phyloP scores from a whole-genome alignment of 805 yeast genomes.

The Kluyveromyces nonfermentans region DNA sequence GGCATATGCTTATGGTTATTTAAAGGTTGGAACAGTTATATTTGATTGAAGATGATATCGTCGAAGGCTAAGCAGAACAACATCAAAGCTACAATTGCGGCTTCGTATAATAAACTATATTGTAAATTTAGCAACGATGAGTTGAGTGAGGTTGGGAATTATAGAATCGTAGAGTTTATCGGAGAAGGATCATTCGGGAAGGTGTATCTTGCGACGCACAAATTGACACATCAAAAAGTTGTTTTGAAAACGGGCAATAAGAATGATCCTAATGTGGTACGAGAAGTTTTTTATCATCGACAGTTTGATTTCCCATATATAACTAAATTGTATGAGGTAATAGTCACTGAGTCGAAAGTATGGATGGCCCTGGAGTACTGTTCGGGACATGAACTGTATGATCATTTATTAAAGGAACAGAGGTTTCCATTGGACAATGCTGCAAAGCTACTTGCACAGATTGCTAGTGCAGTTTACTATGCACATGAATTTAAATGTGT shows the following conservation, averaged over 20 bases:
- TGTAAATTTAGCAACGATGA: slow-evolving; percentile 38
- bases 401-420: slow-evolving; percentile 46
- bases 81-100: slow-evolving; percentile 38
- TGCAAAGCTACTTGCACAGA: slow-evolving; percentile 49
- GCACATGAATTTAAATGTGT: slow-evolving; percentile 71
- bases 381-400: slow-evolving; percentile 69
- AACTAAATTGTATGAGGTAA: slow-evolving; percentile 75
- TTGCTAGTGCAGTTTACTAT: slow-evolving; percentile 49
- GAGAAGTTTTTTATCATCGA: slow-evolving; percentile 83
- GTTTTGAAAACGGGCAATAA: slow-evolving; percentile 76
- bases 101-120: slow-evolving; percentile 54
- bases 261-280: slow-evolving; percentile 73
- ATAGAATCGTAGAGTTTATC: slow-evolving; percentile 58
- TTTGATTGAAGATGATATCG: slow-evolving; percentile 6
- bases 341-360: slow-evolving; percentile 66
- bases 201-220: slow-evolving; percentile 77
- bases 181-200: slow-evolving; percentile 94
- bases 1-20: too few relatives aligned
- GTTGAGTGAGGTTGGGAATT: slow-evolving; percentile 69
- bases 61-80: slow-evolving; percentile 25
- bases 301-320: slow-evolving; percentile 79
- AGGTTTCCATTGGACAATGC: slow-evolving; percentile 44
- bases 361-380: slow-evolving; percentile 92
- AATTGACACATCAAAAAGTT: slow-evolving; percentile 61
- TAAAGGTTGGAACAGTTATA: not conserved